Evolutionary conservation across 2,329 filamentous ascomycete genomes (phyloP), one percentile per base, ranked within the genome.

Genomic region (Xylaria sp.): DNA sequence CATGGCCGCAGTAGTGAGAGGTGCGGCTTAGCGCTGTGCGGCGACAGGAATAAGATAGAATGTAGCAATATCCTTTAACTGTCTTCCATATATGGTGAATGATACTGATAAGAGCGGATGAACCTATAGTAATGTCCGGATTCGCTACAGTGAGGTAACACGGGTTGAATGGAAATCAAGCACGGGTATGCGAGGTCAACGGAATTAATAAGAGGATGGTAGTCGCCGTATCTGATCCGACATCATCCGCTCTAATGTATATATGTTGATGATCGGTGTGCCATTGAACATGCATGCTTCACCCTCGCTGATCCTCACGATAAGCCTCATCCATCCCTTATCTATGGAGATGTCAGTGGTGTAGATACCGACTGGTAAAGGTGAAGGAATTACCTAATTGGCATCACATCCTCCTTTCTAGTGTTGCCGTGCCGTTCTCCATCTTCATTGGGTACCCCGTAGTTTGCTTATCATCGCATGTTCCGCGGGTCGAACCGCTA

Each of bases 401-500:
- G 37, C 42, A 54, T 50, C 25, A 38, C 25, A 47, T 35, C 15
- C 40, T 35, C 23, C 25, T 21, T 54, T 38, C 35, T 40, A 52
- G 37, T 31, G 25, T 47, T 43, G 56, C 51, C 45, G 37, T 19
- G 21, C 37, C 19, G 17, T 38, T 46, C 51, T 53, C 19, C 15
- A 19, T 57, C 40, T 49, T 57, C 57, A 61, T 61, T 57, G 57
- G n/a, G 57, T 60, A 35, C 43, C 52, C 43, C n/a, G 28, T 31
- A 9, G 37, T 15, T 43, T 45, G 53, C 58, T 64, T 64, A 64
- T 62, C 62, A 62, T 58, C 23, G 17, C 49, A 38, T 38, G 19
- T 25, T 38, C 12, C 33, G 49, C 11, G 37, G 28, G 40, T 49
- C 42, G 15, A 17, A 40, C 31, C 43, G 45, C 53, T n/a, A n/a